Base-by-base conservation (phyloP, 2,329 filamentous ascomycete species). In the Paraconiothyrium brasiliense region DNA sequence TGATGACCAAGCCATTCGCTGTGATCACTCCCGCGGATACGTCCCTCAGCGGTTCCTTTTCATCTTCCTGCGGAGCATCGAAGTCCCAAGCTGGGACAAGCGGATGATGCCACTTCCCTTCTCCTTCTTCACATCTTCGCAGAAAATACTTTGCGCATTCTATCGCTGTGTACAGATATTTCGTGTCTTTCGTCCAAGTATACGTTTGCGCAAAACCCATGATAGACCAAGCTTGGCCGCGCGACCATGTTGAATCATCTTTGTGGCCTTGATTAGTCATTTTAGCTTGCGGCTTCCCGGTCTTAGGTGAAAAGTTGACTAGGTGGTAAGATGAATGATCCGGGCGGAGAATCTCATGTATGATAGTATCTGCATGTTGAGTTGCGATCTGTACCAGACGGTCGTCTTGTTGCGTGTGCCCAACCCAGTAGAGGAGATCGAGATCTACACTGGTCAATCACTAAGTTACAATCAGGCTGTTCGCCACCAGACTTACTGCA, bases 21-120 rank as follows among this genome's bases (percentile, higher is more conserved):
- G 80, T 77, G 32, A 82, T 78, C 4, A 80, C 71, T 0, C 76
- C 81, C 0, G 80, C 80, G 0, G 77, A 80, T 0, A 77, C 76
- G 57, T 82, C 80, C 14, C 80, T 64, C 3, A 77, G 49, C 9
- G 74, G 74, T 9, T 72, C 69, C 3, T 34, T 24, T 0, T 62
- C 20, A 67, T 81, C 50, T 73, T 82, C 32, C 65, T 71, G 70
- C 52, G 84, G 84, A 0, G 84, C 84, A 61, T 85, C 81, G 48
- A 85, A 85, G 58, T 86, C 84, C 84, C 83, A 86, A 2, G 78
- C 76, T 0, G 84, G 83, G 0, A 85, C 80, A 0, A 75, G 46
- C 2, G 57, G 64, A 46, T 72, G 66, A 22, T 70, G 66, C 67
- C 72, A 74, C 35, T 66, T 76, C 0, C 64, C 67, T 5, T 70